These are phyloP conservation scores for Tolypocladium amazonense DNA, from an alignment of 2,329 filamentous ascomycete genomes.

Conservation along the genomic window DNA sequence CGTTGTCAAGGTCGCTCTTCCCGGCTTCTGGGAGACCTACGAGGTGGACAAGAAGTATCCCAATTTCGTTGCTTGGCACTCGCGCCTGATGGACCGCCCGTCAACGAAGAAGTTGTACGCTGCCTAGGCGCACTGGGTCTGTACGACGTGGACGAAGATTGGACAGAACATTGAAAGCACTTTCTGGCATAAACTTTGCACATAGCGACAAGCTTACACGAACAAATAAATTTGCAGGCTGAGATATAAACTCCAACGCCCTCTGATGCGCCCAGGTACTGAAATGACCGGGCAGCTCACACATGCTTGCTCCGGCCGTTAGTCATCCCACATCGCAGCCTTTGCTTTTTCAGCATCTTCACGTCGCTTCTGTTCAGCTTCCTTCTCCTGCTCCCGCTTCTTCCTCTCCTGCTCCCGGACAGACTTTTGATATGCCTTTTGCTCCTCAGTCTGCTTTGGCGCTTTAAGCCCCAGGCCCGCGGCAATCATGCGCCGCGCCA, in stretches of 20 bases:
- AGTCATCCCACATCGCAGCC: constrained; percentile 78
- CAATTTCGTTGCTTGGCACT: constrained; percentile 23
- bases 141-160: background rate
- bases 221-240: background rate
- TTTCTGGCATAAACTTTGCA: background rate
- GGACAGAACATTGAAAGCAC: background rate
- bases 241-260: background rate
- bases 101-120: constrained; percentile 15
- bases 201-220: background rate
- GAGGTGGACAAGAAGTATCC: constrained; percentile 21
- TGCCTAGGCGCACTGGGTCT: constrained; percentile 5
- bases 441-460: constrained; percentile 77
- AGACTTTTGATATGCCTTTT: constrained; percentile 74
- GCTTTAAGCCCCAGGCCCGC: constrained; percentile 73
- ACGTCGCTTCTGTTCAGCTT: constrained; percentile 47
- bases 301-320: constrained; percentile 6
- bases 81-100: constrained; percentile 19
- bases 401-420: constrained; percentile 77
- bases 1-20: constrained; percentile 6
- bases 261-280: background rate
- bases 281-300: background rate
- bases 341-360: constrained; percentile 66
- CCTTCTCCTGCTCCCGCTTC: constrained; percentile 60
- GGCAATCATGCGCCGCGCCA: constrained; percentile 82
- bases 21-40: constrained; percentile 10